phyloP scores from a whole-genome alignment of 2,329 filamentous ascomycete genomes.

The Curvularia spicifera region DNA sequence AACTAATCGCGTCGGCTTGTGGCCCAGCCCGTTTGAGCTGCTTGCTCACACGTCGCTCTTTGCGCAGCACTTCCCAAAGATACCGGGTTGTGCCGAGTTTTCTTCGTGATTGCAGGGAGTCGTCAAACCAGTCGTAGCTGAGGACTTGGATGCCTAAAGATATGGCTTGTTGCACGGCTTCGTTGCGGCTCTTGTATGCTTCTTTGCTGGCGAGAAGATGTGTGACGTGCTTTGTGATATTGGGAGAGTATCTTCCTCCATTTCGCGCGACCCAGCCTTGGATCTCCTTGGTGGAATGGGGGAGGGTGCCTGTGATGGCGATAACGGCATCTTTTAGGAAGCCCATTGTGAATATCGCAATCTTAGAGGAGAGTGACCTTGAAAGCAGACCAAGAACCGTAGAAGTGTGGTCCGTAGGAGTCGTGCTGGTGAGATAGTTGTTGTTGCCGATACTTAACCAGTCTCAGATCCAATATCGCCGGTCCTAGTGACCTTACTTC shows the following conservation, averaged over 20 bases:
- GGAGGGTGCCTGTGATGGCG: constrained; percentile 65
- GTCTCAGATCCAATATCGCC: too few species aligned
- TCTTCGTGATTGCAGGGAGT: constrained; percentile 51
- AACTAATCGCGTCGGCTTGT: constrained; percentile 40
- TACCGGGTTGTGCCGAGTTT: constrained; percentile 47
- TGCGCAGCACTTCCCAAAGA: constrained; percentile 35
- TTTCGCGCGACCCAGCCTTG: constrained; percentile 69
- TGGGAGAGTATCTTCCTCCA: constrained; percentile 63
- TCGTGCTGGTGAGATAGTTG: background rate
- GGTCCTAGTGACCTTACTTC: constrained; percentile 17
- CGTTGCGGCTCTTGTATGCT: constrained; percentile 61
- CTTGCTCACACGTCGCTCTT: constrained; percentile 44
- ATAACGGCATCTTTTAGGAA: constrained; percentile 62
- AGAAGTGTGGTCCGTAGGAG: background rate
- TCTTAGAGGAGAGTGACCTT: background rate
- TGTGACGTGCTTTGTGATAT: constrained; percentile 65
- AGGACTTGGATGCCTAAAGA: constrained; percentile 44
- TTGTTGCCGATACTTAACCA: background rate
- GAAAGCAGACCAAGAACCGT: background rate
- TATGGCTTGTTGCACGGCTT: constrained; percentile 37
- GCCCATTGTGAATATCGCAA: constrained; percentile 33
- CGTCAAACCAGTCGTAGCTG: constrained; percentile 56
- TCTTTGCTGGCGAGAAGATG: constrained; percentile 73
- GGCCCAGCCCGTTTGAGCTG: constrained; percentile 35
- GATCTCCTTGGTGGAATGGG: constrained; percentile 59